phyloP scores from a whole-genome alignment of 495 filamentous ascomycete genomes.

The Pyrenula aspistea region DNA sequence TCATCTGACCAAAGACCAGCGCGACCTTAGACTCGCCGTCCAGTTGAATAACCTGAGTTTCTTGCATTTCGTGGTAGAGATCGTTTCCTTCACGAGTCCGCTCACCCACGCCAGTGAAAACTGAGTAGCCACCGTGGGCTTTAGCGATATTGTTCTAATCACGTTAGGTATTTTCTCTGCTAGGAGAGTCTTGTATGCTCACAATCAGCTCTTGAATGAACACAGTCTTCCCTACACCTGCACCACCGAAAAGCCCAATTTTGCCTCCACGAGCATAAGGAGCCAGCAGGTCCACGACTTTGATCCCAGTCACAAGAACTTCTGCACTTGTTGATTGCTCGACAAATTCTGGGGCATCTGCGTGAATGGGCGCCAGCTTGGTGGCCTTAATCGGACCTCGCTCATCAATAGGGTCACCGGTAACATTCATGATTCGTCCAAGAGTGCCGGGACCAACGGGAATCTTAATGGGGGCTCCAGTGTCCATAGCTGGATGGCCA shows the following conservation, averaged over 20 bases:
- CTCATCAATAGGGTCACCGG: constrained; percentile 99
- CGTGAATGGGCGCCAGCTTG: constrained; percentile 83
- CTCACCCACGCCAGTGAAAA: constrained; percentile 99
- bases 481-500: constrained; percentile 73
- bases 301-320: constrained; percentile 97
- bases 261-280: constrained; percentile 99
- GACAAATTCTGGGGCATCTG: constrained; percentile 77
- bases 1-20: constrained; percentile 99
- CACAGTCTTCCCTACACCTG: constrained; percentile 99
- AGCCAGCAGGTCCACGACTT: constrained; percentile 96
- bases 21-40: constrained; percentile 99
- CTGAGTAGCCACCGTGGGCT: constrained; percentile 99
- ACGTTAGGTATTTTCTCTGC: constrained; percentile 5
- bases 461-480: constrained; percentile 90
- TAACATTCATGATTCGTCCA: constrained; percentile 99
- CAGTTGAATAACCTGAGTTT: constrained; percentile 97
- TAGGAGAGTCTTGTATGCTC: constrained; percentile 17
- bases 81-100: constrained; percentile 99
- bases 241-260: constrained; percentile 99
- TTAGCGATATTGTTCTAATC: constrained; percentile 97
- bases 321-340: constrained; percentile 95
- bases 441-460: constrained; percentile 91
- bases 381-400: constrained; percentile 91
- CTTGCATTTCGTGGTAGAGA: constrained; percentile 99
- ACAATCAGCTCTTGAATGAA: constrained; percentile 99